Base-by-base conservation (phyloP, 1,139 yeast species). In the Saccharomyces hybrid region DNA sequence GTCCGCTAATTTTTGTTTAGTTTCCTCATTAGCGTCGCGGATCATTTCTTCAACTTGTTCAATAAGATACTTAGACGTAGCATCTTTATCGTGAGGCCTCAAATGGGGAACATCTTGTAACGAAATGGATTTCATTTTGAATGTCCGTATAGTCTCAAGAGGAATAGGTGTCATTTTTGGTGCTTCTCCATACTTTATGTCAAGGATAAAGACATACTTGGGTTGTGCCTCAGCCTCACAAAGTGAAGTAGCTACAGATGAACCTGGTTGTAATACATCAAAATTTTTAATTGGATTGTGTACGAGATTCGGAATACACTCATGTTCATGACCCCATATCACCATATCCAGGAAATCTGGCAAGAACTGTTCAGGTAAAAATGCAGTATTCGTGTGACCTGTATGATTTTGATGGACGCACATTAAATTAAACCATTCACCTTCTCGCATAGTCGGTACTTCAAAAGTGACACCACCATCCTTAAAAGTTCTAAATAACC, bases 321-420 rank as follows among this genome's bases (percentile, higher is more conserved):
- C 98, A 71, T 93, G 99, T 67, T 93, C 99, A 69, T 93, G 99
- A 8, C 99, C 99, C 99, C 99, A 93, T 2, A 90, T 73, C 0
- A 93, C 82, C 56, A 93, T 76, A 66, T 93, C 88, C 52, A 93
- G 66, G 66, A 91, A 91, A 16, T 78, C 75, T 0, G 98, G 99
- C 20, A 95, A 70, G 63, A 87, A 86, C 57, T 77, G 78, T 61
- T 93, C 98, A 1, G 97, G 98, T 9, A 93, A 73, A 62, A 86
- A 86, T 3, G 90, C 84, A 0, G 95, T 88, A 52, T 83, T 82
- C 2, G 95, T 81, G 66, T 93, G 93, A 6, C 89, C 84, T 4
- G 82, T 78, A 67, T 87, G 85, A 70, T 93, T 93, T 70, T 93
- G 99, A 70, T 93, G 99, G n/a, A 95, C 86, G 52, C 89, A 84